These are phyloP conservation scores for Candida gigantensis DNA, from an alignment of 1,139 yeast genomes.

Conservation along the genomic window DNA sequence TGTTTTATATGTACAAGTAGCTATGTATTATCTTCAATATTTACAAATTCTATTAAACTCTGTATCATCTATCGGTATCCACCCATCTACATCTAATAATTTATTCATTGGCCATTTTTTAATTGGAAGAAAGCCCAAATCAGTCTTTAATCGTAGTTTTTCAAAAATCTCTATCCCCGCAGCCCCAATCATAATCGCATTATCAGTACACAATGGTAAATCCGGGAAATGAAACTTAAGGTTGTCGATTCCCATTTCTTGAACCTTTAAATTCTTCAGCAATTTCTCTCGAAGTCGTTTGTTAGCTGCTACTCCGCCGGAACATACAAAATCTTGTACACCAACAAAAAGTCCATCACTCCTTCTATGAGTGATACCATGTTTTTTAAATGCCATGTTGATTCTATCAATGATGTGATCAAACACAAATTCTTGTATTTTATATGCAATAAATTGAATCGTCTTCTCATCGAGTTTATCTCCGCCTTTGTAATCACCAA, in stretches of 20 bases:
- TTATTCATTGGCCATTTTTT: constrained; percentile 75
- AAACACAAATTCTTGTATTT: constrained; percentile 67
- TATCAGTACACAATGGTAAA: constrained; percentile 80
- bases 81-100: constrained; percentile 49
- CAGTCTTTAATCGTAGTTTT: constrained; percentile 45
- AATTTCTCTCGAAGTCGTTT: constrained; percentile 54
- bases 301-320: constrained; percentile 96
- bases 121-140: constrained; percentile 55
- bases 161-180: constrained; percentile 90
- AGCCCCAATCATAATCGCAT: constrained; percentile 97
- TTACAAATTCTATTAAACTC: constrained; percentile 16
- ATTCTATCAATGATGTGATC: constrained; percentile 70
- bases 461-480: constrained; percentile 22
- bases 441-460: constrained; percentile 52
- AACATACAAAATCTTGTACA: constrained; percentile 66
- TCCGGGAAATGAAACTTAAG: constrained; percentile 62
- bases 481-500: constrained; percentile 10
- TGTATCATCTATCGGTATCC: constrained; percentile 33
- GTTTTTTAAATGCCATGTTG: constrained; percentile 48
- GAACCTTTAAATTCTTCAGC: constrained; percentile 28
- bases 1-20: not conserved
- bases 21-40: constrained; percentile 7
- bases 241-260: constrained; percentile 10
- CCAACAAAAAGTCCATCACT: constrained; percentile 40
- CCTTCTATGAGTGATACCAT: constrained; percentile 22